Percentiles rank a stretch among this genome's conserved stretches.
These are phyloP conservation scores for Vigna radiata DNA, from an alignment of 306 rosid genomes.

Conservation along the genomic window DNA sequence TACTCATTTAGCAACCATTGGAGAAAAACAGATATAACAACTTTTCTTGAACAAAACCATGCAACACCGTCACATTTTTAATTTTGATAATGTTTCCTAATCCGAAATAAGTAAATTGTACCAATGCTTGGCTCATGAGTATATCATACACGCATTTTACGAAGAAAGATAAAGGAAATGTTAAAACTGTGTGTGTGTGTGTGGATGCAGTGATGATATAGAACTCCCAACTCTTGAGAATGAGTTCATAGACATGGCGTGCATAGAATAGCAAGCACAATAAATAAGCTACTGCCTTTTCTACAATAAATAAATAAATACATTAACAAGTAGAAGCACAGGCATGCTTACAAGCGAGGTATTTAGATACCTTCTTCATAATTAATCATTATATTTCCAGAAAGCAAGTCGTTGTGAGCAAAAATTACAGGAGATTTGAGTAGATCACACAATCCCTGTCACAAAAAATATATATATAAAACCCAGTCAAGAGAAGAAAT, in stretches of 20 bases:
- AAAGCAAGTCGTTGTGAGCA: conserved; percentile 90
- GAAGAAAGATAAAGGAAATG: not conserved
- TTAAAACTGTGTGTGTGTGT: too few relatives aligned
- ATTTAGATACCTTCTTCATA: conserved; percentile 78
- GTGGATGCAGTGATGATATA: not conserved
- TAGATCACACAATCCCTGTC: conserved; percentile 76
- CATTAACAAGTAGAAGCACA: conserved; percentile 27
- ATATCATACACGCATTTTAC: not conserved
- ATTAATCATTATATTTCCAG: conserved; percentile 92
- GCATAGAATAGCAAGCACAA: conserved; percentile 5
- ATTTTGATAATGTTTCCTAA: not conserved
- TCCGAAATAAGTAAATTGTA: conserved; percentile 17
- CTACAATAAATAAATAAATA: conserved; percentile 25
- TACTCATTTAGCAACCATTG: conserved; percentile 25
- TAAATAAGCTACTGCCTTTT: conserved; percentile 18
- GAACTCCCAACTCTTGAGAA: conserved; percentile 25
- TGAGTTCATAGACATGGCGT: conserved; percentile 6
- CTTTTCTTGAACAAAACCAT: not conserved
- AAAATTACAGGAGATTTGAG: conserved; percentile 82
- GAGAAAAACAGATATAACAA: conserved; percentile 22
- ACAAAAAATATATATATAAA: conserved; percentile 38
- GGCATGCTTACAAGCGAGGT: conserved; percentile 19
- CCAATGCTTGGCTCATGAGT: not conserved
- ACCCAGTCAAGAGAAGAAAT: conserved; percentile 24
- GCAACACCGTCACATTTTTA: conserved; percentile 3